Evolutionary conservation across 768 basidiomycete genomes (phyloP), one percentile per base, ranked within the genome.

Genomic region (Suillus spraguei): DNA sequence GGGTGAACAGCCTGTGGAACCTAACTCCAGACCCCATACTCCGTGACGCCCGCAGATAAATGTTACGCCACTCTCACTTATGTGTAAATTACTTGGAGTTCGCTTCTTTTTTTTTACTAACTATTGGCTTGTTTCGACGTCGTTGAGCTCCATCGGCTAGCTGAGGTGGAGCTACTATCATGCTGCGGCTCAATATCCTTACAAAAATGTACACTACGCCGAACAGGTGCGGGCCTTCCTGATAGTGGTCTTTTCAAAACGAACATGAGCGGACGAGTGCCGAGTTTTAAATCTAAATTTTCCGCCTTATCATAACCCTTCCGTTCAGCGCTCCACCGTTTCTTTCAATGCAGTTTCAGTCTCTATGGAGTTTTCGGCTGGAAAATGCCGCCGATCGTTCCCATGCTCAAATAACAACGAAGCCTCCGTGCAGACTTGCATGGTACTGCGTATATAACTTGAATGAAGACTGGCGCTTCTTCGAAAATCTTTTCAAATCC

Each of bases 401-500:
- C 28, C 24, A 41, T 39, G 24, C 8, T n/a, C 2, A 36, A 35
- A 22, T 20, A 35, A 22, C 22, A 24, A 38, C 16, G 16, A 14
- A 38, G 16, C 22, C 5, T 28, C 13, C 36, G 24, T 9, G 9
- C 42, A 44, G 20, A n/a, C 44, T 11, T 11, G n/a, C n/a, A n/a
- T 55, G 35, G 53, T n/a, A 22, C 35, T 36, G 13, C 10, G 11
- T 22, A 55, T 38, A 55, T 55, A 55, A 56, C 50, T 52, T 52
- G 24, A 39, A 56, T 11, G 33, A 56, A 24, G 24, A 28, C 38
- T 10, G 5, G 55, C 5, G 8, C 22, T 16, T 52, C 32, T 20
- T 33, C 0, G 10, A 52, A 52, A 33, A 13, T 16, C 6, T 8
- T 49, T 6, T 22, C 22, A 49, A 47, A 32, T 20, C 28, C 1